phyloP scores from a whole-genome alignment of 192 early-diverging fungal species.

The Glomus cerebriforme region DNA sequence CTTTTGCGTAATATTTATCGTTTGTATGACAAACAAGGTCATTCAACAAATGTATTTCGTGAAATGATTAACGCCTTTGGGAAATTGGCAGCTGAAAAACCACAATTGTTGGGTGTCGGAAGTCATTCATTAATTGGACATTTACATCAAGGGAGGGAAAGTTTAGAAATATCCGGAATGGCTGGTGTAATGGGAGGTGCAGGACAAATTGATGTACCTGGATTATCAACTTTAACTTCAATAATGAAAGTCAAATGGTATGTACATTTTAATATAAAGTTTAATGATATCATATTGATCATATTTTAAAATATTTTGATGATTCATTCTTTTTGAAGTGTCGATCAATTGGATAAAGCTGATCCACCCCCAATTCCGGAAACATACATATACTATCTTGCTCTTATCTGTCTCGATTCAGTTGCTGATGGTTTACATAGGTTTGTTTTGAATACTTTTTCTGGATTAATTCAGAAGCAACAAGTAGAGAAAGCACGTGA shows the following conservation, averaged over 20 bases:
- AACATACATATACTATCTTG: conserved; percentile 81
- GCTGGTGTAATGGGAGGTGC: background rate
- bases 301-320: background rate
- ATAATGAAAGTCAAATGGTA: conserved; percentile 76
- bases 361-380: conserved; percentile 89
- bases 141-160: conserved; percentile 41
- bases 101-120: conserved; percentile 53
- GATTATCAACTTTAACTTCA: conserved; percentile 52
- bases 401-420: conserved; percentile 67
- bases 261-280: background rate
- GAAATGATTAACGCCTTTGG: conserved; percentile 81
- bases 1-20: conserved; percentile 70
- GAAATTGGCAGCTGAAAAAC: conserved; percentile 76
- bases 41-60: conserved; percentile 74
- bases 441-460: conserved; percentile 63
- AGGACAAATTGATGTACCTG: conserved; percentile 33
- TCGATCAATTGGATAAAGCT: conserved; percentile 92
- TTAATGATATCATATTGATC: no score
- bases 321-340: conserved; percentile 41
- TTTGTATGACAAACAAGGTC: conserved; percentile 75
- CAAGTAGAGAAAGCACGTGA: conserved; percentile 24
- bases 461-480: conserved; percentile 41
- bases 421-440: conserved; percentile 74
- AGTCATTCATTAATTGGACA: conserved; percentile 25
- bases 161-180: conserved; percentile 36